Evolutionary conservation across 1,139 yeast species (phyloP).

Genomic region (Diutina mesorugosa): DNA sequence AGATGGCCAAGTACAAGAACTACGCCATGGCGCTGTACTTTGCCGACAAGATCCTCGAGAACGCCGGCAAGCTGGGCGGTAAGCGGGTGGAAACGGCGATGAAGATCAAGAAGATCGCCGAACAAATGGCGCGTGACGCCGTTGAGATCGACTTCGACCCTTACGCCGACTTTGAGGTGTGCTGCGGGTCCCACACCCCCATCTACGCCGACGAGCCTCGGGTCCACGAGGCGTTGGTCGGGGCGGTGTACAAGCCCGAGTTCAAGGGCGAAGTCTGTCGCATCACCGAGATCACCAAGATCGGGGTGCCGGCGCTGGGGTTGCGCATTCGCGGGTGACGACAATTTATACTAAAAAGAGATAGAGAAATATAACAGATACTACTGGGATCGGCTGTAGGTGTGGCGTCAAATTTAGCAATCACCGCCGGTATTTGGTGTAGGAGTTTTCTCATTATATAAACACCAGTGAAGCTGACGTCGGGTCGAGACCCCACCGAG

Average conservation of each 20-base stretch:
- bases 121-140: constrained; percentile 70
- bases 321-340: constrained; percentile 33
- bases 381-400: no score
- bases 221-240: constrained; percentile 77
- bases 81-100: constrained; percentile 83
- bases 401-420: no score
- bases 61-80: constrained; percentile 41
- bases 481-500: background rate
- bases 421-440: background rate
- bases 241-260: constrained; percentile 71
- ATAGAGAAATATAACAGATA: background rate
- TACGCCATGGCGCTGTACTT: constrained; percentile 81
- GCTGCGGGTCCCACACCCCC: constrained; percentile 82
- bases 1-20: constrained; percentile 79
- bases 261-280: constrained; percentile 71
- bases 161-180: constrained; percentile 79
- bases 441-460: background rate
- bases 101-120: constrained; percentile 71
- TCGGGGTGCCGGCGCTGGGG: constrained; percentile 97
- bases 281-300: constrained; percentile 62
- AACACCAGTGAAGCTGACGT: no score
- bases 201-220: constrained; percentile 65
- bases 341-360: background rate
- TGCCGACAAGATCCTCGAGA: constrained; percentile 69
- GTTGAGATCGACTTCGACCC: constrained; percentile 88